phyloP scores from a whole-genome alignment of 2,329 filamentous ascomycete genomes.

The Aaosphaeria pasadenensis region DNA sequence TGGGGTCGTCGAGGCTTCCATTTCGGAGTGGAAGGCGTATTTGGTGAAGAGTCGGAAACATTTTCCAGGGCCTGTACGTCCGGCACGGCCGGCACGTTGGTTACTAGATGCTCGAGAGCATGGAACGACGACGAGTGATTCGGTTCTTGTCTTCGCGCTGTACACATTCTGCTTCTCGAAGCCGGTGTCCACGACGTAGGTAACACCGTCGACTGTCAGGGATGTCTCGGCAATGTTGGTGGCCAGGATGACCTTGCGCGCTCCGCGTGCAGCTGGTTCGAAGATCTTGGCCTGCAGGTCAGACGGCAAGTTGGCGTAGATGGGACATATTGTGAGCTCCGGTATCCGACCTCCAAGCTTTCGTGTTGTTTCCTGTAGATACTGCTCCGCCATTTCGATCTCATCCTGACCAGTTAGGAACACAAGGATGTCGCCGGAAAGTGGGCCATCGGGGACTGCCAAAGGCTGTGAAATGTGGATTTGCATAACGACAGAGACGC shows the following conservation, averaged over 20 bases:
- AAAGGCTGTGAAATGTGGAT: constrained; percentile 80
- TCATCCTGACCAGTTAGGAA: constrained; percentile 97
- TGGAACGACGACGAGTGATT: constrained; percentile 83
- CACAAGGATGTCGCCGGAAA: constrained; percentile 78
- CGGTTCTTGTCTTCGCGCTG: constrained; percentile 81
- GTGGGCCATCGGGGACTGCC: not conserved
- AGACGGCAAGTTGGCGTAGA: constrained; percentile 89
- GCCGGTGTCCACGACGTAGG: constrained; percentile 92
- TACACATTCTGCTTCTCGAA: constrained; percentile 96
- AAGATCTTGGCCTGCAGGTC: constrained; percentile 93
- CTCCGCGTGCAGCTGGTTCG: constrained; percentile 80
- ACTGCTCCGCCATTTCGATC: constrained; percentile 82
- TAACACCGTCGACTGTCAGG: constrained; percentile 92
- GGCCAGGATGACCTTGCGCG: constrained; percentile 86
- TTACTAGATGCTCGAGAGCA: constrained; percentile 91
- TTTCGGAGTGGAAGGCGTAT: constrained; percentile 90
- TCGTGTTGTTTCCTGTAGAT: constrained; percentile 78
- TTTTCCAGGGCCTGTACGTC: constrained; percentile 87
- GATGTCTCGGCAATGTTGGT: constrained; percentile 98
- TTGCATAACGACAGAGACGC: constrained; percentile 90
- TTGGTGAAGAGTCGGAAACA: constrained; percentile 93
- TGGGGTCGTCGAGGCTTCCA: constrained; percentile 86
- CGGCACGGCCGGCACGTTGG: constrained; percentile 87
- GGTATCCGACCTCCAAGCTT: constrained; percentile 83
- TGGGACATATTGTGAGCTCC: constrained; percentile 86